Evolutionary conservation across 192 early-diverging fungal genomes (phyloP).

Genomic region (Neocallimastix lanati): DNA sequence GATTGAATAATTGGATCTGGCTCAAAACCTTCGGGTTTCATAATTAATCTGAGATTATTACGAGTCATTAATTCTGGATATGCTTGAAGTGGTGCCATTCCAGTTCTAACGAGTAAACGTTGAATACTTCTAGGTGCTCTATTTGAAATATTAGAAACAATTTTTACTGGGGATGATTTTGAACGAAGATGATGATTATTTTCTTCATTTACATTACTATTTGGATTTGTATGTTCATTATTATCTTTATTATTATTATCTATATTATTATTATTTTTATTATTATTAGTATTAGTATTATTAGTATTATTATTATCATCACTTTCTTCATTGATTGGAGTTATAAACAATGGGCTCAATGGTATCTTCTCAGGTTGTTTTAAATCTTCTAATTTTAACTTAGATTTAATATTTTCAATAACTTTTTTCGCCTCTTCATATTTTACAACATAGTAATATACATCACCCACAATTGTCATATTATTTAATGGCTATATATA

Average conservation of each 20-base stretch:
- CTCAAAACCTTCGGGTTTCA: not conserved
- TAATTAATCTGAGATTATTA: not conserved
- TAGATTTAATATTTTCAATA: not conserved
- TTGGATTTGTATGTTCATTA: not conserved
- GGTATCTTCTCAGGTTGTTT: not conserved
- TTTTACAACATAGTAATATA: constrained; percentile 34
- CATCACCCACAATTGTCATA: constrained; percentile 52
- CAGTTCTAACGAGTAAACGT: not conserved
- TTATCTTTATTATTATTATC: no score
- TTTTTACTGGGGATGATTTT: not conserved
- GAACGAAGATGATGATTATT: not conserved
- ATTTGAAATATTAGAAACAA: not conserved
- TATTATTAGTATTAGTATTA: no score
- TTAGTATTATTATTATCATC: no score
- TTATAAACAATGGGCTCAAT: not conserved
- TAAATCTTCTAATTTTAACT: not conserved
- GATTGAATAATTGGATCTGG: not conserved
- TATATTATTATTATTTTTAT: no score
- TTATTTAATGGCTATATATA: constrained; percentile 47
- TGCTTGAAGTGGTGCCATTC: not conserved
- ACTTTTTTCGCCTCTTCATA: constrained; percentile 2
- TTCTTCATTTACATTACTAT: not conserved
- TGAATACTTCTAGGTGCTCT: not conserved
- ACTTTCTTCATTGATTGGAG: not conserved
- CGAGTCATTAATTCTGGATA: not conserved